phyloP scores from a whole-genome alignment of 1,139 yeast genomes.

The Hyphopichia fennica region DNA sequence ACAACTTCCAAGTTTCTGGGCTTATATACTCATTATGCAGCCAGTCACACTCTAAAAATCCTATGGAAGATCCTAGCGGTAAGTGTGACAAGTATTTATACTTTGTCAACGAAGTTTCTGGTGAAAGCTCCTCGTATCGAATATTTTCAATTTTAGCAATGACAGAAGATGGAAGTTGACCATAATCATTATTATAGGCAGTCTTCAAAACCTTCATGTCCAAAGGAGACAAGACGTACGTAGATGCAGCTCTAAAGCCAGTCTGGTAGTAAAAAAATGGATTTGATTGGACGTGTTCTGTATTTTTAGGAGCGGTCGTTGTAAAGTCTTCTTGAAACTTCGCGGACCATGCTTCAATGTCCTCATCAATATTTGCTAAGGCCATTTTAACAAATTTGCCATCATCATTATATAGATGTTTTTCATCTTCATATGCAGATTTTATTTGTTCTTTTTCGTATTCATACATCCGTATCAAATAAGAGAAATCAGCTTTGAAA shows the following conservation, averaged over 20 bases:
- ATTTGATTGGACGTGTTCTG: background rate
- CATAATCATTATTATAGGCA: constrained; percentile 58
- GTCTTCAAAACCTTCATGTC: constrained; percentile 73
- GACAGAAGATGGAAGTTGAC: constrained; percentile 65
- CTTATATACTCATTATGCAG: constrained; percentile 38
- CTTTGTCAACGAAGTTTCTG: constrained; percentile 54
- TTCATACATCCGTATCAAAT: constrained; percentile 53
- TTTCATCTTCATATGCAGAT: constrained; percentile 54
- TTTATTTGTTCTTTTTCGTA: constrained; percentile 54
- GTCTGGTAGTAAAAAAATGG: constrained; percentile 59
- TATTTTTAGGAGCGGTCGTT: background rate
- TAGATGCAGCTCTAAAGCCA: constrained; percentile 63
- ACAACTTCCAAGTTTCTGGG: constrained; percentile 53
- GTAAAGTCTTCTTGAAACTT: constrained; percentile 10
- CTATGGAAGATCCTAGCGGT: constrained; percentile 83
- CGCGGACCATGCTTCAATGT: constrained; percentile 37
- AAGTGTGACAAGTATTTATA: constrained; percentile 77
- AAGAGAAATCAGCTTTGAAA: constrained; percentile 60
- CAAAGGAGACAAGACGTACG: constrained; percentile 70
- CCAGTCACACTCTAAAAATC: constrained; percentile 89
- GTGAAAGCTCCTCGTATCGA: constrained; percentile 57
- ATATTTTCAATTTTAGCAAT: constrained; percentile 69
- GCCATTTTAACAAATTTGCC: constrained; percentile 62
- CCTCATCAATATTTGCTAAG: constrained; percentile 49
- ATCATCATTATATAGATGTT: constrained; percentile 57